Conservation (phyloP, 345 rosid species). For the Eucalyptus globulus region DNA sequence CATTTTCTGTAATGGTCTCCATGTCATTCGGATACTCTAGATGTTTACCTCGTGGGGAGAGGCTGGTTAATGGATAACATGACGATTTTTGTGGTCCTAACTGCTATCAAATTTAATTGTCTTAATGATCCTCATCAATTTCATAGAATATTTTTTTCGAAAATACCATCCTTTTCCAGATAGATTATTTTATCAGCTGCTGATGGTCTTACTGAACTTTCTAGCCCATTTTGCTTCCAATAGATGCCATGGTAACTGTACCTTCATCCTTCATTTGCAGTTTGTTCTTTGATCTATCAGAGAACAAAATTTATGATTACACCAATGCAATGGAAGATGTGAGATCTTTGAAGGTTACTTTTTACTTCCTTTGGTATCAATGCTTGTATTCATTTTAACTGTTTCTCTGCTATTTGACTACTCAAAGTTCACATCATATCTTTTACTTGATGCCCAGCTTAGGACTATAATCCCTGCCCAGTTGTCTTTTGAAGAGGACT, state of each 20-base stretch:
- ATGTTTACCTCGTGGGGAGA: background rate
- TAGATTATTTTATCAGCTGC: background rate
- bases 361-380: background rate
- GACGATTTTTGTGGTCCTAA: background rate
- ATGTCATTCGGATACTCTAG: background rate
- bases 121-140: background rate
- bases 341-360: slow-evolving; percentile 53
- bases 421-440: background rate
- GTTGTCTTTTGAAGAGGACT: slow-evolving; percentile 72
- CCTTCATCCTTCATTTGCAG: slow-evolving; percentile 8
- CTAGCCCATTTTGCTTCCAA: background rate
- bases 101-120: background rate
- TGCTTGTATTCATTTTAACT: background rate
- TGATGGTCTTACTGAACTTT: background rate
- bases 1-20: background rate
- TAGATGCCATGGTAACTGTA: background rate
- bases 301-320: slow-evolving; percentile 56
- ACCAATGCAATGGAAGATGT: slow-evolving; percentile 64
- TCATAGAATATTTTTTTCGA: background rate
- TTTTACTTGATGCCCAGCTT: slow-evolving; percentile 35
- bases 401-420: background rate
- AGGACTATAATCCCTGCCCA: slow-evolving; percentile 67
- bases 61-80: background rate
- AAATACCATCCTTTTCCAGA: background rate
- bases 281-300: slow-evolving; percentile 62